Conservation (phyloP, 73 alveolate species). For the Paramecium tetraurelia region DNA sequence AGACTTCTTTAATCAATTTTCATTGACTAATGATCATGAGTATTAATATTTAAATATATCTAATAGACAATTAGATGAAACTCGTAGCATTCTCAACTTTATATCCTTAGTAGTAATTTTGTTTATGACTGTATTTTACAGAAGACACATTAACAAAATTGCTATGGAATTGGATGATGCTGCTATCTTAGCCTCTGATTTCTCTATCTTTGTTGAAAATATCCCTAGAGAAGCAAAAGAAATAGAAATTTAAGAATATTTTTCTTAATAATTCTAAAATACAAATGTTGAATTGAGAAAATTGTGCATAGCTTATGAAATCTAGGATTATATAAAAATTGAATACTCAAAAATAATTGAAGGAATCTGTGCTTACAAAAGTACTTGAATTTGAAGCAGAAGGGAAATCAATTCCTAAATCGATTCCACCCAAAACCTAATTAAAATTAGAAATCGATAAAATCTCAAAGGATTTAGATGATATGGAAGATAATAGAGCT, state of each 20-base stretch:
- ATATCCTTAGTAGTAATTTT: not conserved
- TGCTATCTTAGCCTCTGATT: conserved; percentile 11
- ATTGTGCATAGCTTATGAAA: not conserved
- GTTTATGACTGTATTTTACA: not conserved
- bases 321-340: not conserved
- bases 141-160: not conserved
- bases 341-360: not conserved
- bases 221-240: conserved; percentile 11
- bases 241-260: not conserved
- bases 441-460: not conserved
- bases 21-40: not conserved
- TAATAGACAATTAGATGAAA: not conserved
- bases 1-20: not conserved
- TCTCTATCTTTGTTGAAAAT: not conserved
- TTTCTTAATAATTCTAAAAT: not conserved
- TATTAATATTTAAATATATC: not conserved
- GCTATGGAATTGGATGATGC: conserved; percentile 34
- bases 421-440: not conserved
- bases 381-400: not conserved
- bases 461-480: not conserved
- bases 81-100: not conserved
- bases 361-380: not conserved
- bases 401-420: not conserved
- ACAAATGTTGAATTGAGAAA: not conserved
- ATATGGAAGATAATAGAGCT: not conserved